Conservation (phyloP, 2,329 filamentous ascomycete species). For the Graphiopsis chlorocephala region DNA sequence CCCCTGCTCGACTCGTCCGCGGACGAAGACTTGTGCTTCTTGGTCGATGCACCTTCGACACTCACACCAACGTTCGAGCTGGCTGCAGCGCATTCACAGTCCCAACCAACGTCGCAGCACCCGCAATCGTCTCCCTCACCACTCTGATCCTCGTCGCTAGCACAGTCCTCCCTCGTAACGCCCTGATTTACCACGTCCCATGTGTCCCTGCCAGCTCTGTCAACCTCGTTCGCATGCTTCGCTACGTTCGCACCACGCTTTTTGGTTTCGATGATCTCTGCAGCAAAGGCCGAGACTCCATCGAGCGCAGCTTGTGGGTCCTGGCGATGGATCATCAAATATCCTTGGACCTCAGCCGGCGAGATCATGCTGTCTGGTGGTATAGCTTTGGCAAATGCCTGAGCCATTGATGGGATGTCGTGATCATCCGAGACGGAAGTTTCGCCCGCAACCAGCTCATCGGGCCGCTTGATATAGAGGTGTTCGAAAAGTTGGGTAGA, state of each 20-base stretch:
- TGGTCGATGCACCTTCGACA: not conserved
- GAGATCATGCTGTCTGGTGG: constrained; percentile 35
- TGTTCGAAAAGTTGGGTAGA: constrained; percentile 39
- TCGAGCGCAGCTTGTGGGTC: constrained; percentile 44
- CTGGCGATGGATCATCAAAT: constrained; percentile 47
- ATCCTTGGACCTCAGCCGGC: constrained; percentile 51
- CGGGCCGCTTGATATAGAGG: constrained; percentile 24
- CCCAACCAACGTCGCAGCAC: not conserved
- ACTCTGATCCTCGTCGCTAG: not conserved
- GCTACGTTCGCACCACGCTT: not conserved
- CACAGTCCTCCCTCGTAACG: not conserved
- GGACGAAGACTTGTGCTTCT: not conserved
- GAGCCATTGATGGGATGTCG: not conserved
- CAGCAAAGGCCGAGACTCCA: constrained; percentile 41
- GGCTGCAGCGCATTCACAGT: not conserved
- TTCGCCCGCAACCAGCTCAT: not conserved
- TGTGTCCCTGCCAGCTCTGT: not conserved
- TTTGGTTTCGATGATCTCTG: constrained; percentile 27
- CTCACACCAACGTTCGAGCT: not conserved
- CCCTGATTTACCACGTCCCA: not conserved
- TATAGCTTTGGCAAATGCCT: not conserved
- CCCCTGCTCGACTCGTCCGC: not conserved
- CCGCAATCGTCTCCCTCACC: not conserved
- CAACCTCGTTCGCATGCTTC: not conserved
- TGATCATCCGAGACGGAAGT: not conserved